A percentile compares a stretch with the other conserved stretches of the same genome.
Evolutionary conservation across 1,284 basidiomycete species (phyloP).

Genomic region (Bjerkandera adusta): DNA sequence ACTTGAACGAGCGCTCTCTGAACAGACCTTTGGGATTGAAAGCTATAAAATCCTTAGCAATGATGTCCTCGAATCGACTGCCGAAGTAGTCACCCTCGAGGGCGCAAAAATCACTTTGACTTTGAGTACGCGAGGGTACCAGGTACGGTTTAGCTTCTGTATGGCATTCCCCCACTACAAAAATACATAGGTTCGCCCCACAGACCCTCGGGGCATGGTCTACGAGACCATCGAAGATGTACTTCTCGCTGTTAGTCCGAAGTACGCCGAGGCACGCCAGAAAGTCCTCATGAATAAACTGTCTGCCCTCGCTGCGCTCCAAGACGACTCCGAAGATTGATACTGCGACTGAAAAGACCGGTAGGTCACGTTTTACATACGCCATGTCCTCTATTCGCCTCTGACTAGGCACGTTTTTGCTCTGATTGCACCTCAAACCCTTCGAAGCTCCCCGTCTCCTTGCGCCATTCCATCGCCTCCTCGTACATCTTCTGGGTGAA

Average conservation of each 20-base stretch:
- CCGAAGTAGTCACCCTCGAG: conserved; percentile 54
- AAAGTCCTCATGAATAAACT: conserved; percentile 48
- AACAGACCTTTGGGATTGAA: conserved; percentile 58
- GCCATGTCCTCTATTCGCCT: too few species aligned
- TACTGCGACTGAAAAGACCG: conserved; percentile 2
- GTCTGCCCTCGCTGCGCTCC: conserved; percentile 32
- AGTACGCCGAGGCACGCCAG: conserved; percentile 46
- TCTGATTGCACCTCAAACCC: neutral
- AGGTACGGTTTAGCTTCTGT: conserved; percentile 31
- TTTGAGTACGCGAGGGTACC: conserved; percentile 54
- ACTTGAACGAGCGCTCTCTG: conserved; percentile 49
- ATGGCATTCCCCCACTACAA: neutral
- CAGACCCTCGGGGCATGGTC: conserved; percentile 19
- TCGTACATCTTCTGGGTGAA: conserved; percentile 62
- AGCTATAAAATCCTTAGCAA: conserved; percentile 39
- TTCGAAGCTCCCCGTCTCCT: conserved; percentile 28
- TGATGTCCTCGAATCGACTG: conserved; percentile 46
- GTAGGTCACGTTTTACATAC: neutral
- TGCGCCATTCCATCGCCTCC: conserved; percentile 41
- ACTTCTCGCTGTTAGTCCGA: conserved; percentile 47
- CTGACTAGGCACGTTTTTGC: neutral
- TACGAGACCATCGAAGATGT: conserved; percentile 61
- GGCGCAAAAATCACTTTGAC: conserved; percentile 43
- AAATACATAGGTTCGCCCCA: conserved; percentile 17
- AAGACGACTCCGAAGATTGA: too few species aligned